These are phyloP conservation scores for Leccinellum albellum DNA, from an alignment of 768 basidiomycete genomes.

Conservation along the genomic window DNA sequence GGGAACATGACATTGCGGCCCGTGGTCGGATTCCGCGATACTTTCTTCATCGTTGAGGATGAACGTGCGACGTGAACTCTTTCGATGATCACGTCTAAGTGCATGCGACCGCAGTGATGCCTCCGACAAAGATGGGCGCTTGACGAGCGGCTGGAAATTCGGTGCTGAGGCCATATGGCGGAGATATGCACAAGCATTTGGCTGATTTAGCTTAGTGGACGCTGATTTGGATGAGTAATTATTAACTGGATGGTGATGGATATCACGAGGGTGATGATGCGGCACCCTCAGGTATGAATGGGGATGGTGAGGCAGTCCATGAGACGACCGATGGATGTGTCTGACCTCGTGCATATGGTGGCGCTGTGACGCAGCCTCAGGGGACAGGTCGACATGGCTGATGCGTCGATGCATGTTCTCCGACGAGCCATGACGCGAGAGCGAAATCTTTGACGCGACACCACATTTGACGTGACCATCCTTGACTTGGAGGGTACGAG, in stretches of 20 bases:
- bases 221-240: conserved; percentile 24
- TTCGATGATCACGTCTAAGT: conserved; percentile 19
- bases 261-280: conserved; percentile 18
- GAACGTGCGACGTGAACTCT: conserved; percentile 29
- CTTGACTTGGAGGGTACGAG: conserved; percentile 10
- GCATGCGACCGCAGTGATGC: conserved; percentile 33
- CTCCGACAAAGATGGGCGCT: conserved; percentile 32
- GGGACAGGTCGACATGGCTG: conserved; percentile 8
- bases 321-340: conserved; percentile 24
- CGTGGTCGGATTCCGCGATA: conserved; percentile 19
- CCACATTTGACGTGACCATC: conserved; percentile 7
- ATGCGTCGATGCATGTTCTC: conserved; percentile 16
- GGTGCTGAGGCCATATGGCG: conserved; percentile 70
- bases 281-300: conserved; percentile 17
- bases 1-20: conserved; percentile 23
- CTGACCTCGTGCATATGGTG: conserved; percentile 8
- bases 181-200: conserved; percentile 63
- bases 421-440: conserved; percentile 19
- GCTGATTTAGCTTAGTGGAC: conserved; percentile 24
- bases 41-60: conserved; percentile 33
- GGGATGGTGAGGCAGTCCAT: conserved; percentile 20
- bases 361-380: conserved; percentile 7
- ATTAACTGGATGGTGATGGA: conserved; percentile 19
- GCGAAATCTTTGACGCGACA: conserved; percentile 15
- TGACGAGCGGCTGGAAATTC: conserved; percentile 36